Evolutionary conservation across 495 filamentous ascomycete species (phyloP), one percentile per base, ranked within the genome.

Genomic region (Xylaria bambusicola): DNA sequence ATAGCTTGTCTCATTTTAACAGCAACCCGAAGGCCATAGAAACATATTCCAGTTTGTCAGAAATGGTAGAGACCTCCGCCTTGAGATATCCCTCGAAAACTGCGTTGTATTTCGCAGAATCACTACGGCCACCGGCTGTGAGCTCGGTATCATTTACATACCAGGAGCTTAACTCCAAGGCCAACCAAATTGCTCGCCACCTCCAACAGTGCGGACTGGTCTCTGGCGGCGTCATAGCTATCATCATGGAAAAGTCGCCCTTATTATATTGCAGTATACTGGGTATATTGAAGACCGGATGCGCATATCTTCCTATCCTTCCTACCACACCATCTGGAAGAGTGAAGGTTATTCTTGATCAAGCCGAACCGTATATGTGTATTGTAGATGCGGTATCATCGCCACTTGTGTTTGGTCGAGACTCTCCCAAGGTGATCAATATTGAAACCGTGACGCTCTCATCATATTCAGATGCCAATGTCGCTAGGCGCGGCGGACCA

Each of bases 291-390:
- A 92, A 93, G 58, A 72, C 82, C 12, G 89, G 89, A 8, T 86
- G 84, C 53, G 90, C 86, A 29, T 91, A 93, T 68, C 69, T 93
- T 44, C 88, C 89, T 0, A 72, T 94, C 13, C 77, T 85, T 0
- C 84, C 88, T 10, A 81, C 76, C n/a, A 85, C 84, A 0, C 88
- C 90, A 2, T 23, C 58, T 0, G 73, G 83, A 24, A 76, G 86
- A 36, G 73, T 87, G 12, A 62, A 72, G 15, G 67, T 73, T 7
- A 86, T 91, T 44, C 58, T 92, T 7, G 36, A 71, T 12, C 77
- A 83, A 45, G 78, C 85, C 1, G 69, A 70, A 3, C 75, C 85
- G 12, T 55, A 54, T 21, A 24, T 80, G 7, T 85, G 81, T 41
- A 58, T 89, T 10, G 62, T 75, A 15, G 74, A 77, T 46, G 66